Conservation (phyloP, 148 eudicot species). For the Camellia sinensis region DNA sequence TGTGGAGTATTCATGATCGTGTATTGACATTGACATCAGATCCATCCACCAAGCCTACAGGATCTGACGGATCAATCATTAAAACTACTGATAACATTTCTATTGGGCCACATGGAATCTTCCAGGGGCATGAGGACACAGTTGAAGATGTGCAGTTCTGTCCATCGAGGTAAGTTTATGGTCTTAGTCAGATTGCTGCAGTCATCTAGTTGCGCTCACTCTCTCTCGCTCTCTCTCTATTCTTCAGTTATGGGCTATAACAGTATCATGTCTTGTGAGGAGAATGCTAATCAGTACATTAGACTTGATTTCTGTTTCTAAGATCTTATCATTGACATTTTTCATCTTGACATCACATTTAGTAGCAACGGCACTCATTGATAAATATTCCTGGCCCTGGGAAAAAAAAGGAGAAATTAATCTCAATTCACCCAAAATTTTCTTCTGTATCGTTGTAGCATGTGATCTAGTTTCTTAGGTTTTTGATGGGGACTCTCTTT, state of each 20-base stretch:
- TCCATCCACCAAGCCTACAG: constrained; percentile 51
- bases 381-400: neutral
- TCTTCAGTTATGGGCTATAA: no score
- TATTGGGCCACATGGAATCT: constrained; percentile 81
- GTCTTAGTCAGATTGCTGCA: constrained; percentile 3
- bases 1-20: constrained; percentile 98
- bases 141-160: constrained; percentile 99
- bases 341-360: neutral
- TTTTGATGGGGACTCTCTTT: neutral
- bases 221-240: neutral
- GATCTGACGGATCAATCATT: constrained; percentile 52
- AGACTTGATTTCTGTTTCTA: neutral
- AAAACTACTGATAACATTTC: constrained; percentile 71
- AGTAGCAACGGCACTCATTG: neutral
- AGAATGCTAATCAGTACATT: neutral
- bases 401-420: neutral
- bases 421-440: neutral
- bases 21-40: constrained; percentile 64
- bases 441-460: neutral
- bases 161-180: constrained; percentile 69
- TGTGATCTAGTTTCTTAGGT: constrained; percentile 13
- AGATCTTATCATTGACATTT: neutral
- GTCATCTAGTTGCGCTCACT: neutral
- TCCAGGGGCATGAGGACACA: constrained; percentile 85
- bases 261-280: neutral